A percentile compares a stretch with the other conserved stretches of the same genome.
phyloP scores from a whole-genome alignment of 176 grass and related monocot genomes.

The Chloris gayana region DNA sequence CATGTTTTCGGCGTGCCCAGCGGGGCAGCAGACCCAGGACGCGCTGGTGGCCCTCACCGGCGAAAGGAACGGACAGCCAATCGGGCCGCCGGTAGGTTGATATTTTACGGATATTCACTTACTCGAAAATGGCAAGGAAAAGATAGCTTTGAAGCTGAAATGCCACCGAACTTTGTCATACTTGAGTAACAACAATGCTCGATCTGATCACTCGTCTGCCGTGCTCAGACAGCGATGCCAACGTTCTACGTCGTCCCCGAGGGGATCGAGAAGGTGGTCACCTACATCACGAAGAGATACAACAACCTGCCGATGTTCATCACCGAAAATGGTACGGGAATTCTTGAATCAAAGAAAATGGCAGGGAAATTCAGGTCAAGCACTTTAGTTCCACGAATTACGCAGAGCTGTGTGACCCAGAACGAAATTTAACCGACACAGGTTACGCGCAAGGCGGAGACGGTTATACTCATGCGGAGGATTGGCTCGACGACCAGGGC shows the following conservation, averaged over 20 bases:
- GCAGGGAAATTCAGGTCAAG: no score
- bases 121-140: not conserved
- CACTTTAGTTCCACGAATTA: not conserved
- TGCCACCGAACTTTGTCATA: not conserved
- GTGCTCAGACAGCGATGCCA: constrained; percentile 60
- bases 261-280: constrained; percentile 63
- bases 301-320: constrained; percentile 75
- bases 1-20: constrained; percentile 50
- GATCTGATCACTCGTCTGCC: not conserved
- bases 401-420: not conserved
- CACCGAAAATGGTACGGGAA: constrained; percentile 65
- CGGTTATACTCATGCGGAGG: constrained; percentile 13
- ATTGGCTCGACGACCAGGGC: constrained; percentile 54
- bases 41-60: constrained; percentile 39
- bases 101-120: not conserved
- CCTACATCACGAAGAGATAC: constrained; percentile 69
- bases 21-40: constrained; percentile 14
- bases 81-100: constrained; percentile 58
- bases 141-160: not conserved
- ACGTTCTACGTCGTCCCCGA: constrained; percentile 59
- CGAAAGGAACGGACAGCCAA: constrained; percentile 49
- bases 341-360: no score
- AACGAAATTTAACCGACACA: not conserved
- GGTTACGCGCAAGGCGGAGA: constrained; percentile 57
- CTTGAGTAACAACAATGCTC: no score